Conservation (phyloP, 164 flowering plant species). For the Magnolia kwangsiensis region DNA sequence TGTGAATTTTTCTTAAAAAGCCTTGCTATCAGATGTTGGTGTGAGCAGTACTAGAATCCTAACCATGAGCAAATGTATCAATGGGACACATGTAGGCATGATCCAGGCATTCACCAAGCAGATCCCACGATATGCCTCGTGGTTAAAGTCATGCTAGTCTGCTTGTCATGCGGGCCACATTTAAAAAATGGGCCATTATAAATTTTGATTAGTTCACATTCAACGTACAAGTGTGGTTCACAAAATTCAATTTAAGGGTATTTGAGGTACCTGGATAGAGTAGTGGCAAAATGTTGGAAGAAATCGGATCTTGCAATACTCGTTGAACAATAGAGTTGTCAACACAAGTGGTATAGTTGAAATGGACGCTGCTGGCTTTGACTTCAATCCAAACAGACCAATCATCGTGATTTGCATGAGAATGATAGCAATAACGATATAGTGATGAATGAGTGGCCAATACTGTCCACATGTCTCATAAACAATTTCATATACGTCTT, state of each 20-base stretch:
- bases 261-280: conserved; percentile 56
- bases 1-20: too few species aligned
- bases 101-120: too few species aligned
- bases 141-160: too few species aligned
- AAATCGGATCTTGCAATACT: conserved; percentile 84
- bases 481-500: conserved; percentile 63
- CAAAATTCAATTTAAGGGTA: not conserved
- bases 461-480: conserved; percentile 78
- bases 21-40: too few species aligned
- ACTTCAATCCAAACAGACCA: conserved; percentile 81
- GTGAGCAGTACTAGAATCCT: too few species aligned
- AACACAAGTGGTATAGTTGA: conserved; percentile 65
- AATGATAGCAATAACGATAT: conserved; percentile 47
- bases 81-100: too few species aligned
- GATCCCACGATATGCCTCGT: too few species aligned
- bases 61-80: too few species aligned
- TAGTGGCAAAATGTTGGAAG: conserved; percentile 57
- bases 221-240: not conserved
- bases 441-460: conserved; percentile 82
- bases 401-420: conserved; percentile 89
- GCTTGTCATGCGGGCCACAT: too few species aligned
- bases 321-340: conserved; percentile 60
- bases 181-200: too few species aligned
- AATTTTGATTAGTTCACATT: too few species aligned
- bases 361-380: conserved; percentile 71